Base-by-base conservation (phyloP, 495 filamentous ascomycete species). In the Cenococcum geophilum region DNA sequence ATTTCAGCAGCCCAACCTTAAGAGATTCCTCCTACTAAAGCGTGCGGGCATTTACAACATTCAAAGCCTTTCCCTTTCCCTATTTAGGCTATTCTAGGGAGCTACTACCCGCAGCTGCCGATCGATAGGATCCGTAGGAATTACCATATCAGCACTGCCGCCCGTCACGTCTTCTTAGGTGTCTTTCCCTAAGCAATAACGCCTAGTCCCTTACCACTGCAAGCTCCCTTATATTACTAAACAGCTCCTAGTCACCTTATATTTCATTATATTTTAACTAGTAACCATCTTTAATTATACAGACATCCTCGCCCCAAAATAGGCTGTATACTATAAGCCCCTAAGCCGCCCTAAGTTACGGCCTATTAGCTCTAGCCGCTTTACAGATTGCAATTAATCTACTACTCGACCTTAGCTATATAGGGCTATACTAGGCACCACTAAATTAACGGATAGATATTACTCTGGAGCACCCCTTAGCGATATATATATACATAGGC, bases 51-150 rank as follows among this genome's bases (percentile, higher is more conserved):
- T 49, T 49, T 18, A 49, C 45, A 18, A 49, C 20, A 49, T 49
- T 49, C 45, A 18, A 49, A 49, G 45, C n/a, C 9, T 22, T 16
- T 49, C 20, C 20, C 45, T 18, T 14, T 18, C 18, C 45, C 14
- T 49, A 49, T 22, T 49, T 18, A 49, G 45, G 45, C 18, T 18
- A 49, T 49, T 49, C 45, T 18, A 40, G 45, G 45, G 45, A 49
- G 45, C 45, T 22, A 49, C 9, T 8, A 14, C 36, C n/a, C n/a
- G n/a, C n/a, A n/a, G n/a, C n/a, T n/a, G n/a, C n/a, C n/a, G n/a
- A n/a, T n/a, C n/a, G n/a, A 49, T 18, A 20, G 45, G 45, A 49
- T 49, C 45, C 18, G 20, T 49, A 22, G 45, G 45, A 49, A 49
- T 22, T 22, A 22, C 18, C 45, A 49, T 18, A 22, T 49, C 45